phyloP scores from a whole-genome alignment of 768 basidiomycete genomes.

The Hebeloma cylindrosporum region DNA sequence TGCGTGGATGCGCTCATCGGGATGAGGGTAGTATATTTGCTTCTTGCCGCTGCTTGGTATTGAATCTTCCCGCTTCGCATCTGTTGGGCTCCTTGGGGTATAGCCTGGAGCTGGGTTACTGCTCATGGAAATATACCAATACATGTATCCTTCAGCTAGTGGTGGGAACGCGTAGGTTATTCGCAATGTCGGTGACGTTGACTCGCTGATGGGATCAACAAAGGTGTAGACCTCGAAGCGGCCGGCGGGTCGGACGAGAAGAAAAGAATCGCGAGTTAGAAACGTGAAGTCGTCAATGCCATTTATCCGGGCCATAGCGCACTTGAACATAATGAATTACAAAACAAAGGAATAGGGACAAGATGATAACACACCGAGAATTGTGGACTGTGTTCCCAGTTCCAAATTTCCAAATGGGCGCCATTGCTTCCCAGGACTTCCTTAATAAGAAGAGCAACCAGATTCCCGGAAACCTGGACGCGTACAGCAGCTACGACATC shows the following conservation, averaged over 20 bases:
- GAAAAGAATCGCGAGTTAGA: conserved; percentile 43
- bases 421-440: conserved; percentile 40
- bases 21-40: conserved; percentile 45
- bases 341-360: conserved; percentile 3
- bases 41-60: conserved; percentile 17
- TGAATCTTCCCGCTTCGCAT: conserved; percentile 7
- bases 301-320: conserved; percentile 36
- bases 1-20: conserved; percentile 50
- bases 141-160: conserved; percentile 44
- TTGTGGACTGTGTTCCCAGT: conserved; percentile 42
- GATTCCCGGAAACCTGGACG: conserved; percentile 45
- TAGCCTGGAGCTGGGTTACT: conserved; percentile 49
- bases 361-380: conserved; percentile 37
- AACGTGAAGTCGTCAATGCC: conserved; percentile 58
- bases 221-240: conserved; percentile 52
- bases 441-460: conserved; percentile 51
- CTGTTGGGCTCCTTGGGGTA: conserved; percentile 26
- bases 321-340: conserved; percentile 28
- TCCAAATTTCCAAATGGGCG: conserved; percentile 52
- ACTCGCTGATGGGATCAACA: conserved; percentile 31
- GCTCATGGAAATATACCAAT: conserved; percentile 56
- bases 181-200: conserved; percentile 32
- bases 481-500: conserved; percentile 42
- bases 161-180: conserved; percentile 44
- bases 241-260: conserved; percentile 47